Percentiles rank a stretch among this genome's conserved stretches.
These are phyloP conservation scores for Auriscalpium orientale DNA, from an alignment of 768 basidiomycete species.

Conservation along the genomic window DNA sequence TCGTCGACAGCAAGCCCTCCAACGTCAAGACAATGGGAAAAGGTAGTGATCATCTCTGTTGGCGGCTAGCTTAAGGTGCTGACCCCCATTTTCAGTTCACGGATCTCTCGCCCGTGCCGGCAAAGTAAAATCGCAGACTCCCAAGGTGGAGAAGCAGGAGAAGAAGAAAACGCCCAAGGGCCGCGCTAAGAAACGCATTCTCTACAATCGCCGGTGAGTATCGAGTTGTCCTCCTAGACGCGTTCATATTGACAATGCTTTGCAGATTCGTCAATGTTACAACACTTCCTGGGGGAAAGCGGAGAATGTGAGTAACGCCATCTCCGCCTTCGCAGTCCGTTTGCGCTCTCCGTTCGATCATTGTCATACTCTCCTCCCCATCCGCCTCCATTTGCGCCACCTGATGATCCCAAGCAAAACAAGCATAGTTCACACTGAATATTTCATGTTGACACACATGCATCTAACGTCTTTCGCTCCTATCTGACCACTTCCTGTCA, in stretches of 20 bases:
- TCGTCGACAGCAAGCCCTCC: slow-evolving; percentile 1
- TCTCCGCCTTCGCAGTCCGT: background rate
- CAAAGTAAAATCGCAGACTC: slow-evolving; percentile 98
- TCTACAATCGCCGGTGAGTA: slow-evolving; percentile 88
- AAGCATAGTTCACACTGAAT: slow-evolving; percentile 99
- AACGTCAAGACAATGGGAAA: slow-evolving; percentile 19
- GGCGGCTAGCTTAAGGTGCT: background rate
- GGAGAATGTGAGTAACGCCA: slow-evolving; percentile 77
- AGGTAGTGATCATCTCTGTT: slow-evolving; percentile 8
- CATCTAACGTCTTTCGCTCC: slow-evolving; percentile 99
- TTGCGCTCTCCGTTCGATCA: background rate
- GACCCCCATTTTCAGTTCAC: slow-evolving; percentile 56
- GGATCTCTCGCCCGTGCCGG: slow-evolving; percentile 99
- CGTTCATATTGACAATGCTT: background rate
- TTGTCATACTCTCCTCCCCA: slow-evolving; percentile 2
- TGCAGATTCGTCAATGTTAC: slow-evolving; percentile 90
- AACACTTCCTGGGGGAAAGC: slow-evolving; percentile 83
- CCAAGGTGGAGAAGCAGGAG: slow-evolving; percentile 97
- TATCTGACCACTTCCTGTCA: slow-evolving; percentile 63
- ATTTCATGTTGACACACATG: slow-evolving; percentile 70
- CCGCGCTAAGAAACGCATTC: slow-evolving; percentile 92
- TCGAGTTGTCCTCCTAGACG: background rate
- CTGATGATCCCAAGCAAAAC: slow-evolving; percentile 52
- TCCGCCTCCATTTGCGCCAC: slow-evolving; percentile 9
- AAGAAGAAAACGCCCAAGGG: slow-evolving; percentile 98